phyloP scores from a whole-genome alignment of 345 rosid species.

The Orychophragmus violaceus region DNA sequence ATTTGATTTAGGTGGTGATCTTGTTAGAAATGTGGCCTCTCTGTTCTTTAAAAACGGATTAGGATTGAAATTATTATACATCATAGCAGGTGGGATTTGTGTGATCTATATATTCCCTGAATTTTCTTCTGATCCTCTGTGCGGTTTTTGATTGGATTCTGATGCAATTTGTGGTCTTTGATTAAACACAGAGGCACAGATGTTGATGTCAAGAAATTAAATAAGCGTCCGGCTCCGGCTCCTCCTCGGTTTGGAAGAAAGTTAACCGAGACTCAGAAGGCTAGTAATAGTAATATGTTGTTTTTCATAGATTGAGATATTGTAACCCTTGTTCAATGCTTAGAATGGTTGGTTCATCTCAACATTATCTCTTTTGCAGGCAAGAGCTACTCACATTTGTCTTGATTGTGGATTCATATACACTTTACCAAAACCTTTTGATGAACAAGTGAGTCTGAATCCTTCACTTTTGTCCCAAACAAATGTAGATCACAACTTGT shows the following conservation, averaged over 20 bases:
- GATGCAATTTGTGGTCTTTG: not conserved
- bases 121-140: not conserved
- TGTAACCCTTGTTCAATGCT: not conserved
- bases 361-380: conserved; percentile 37
- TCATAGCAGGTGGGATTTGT: not conserved
- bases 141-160: not conserved
- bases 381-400: conserved; percentile 87
- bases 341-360: not conserved
- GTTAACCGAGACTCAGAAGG: conserved; percentile 86
- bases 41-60: not conserved
- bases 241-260: conserved; percentile 95
- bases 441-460: conserved; percentile 56
- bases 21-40: conserved; percentile 2
- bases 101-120: not conserved
- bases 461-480: not conserved
- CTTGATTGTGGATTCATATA: conserved; percentile 92
- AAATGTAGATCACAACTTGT: not conserved
- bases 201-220: conserved; percentile 74
- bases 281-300: conserved; percentile 6
- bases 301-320: not conserved
- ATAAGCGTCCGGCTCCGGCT: conserved; percentile 93
- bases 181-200: conserved; percentile 62
- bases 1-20: not conserved
- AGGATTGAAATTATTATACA: not conserved
- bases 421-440: conserved; percentile 64